Evolutionary conservation across 331 rosid species (phyloP), one percentile per base, ranked within the genome.

Genomic region (Saraca asoca): DNA sequence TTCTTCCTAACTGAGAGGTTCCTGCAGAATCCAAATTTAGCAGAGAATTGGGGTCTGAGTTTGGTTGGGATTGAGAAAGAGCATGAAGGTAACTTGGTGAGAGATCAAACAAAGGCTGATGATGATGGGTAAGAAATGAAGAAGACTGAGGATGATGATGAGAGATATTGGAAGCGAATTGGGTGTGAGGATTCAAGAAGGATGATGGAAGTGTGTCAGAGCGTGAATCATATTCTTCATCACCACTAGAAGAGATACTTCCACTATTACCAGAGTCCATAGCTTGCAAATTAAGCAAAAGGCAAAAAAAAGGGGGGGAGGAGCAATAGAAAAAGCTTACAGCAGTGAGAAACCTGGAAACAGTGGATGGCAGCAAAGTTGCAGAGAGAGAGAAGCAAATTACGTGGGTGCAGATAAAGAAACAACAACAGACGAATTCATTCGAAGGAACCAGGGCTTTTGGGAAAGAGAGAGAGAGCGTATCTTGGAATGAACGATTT

Each of bases 211-310:
- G 49, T 9, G 80, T 63, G 33, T 57, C 76, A 7, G 81, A 24
- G 29, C 78, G 79, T 35, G 95, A 90, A 73, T 88, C 91, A 50
- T 84, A 79, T 49, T 92, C 96, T 60, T 90, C 98, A 19, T 81
- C 98, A 6, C 91, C 89, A 71, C 98, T 93, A 8, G 98, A 90
- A 62, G 98, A 89, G 73, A 84, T 75, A 60, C 98, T 90, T 70
- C 90, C 94, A 76, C 96, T 87, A 5, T 83, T 83, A 19, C 82
- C 94, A 59, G 98, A 90, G 78, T 93, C 96, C 98, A 90, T 91
- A 52, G 83, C 78, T 64, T 64, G 77, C 50, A 78, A 68, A 72
- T 75, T 63, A 78, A 82, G 77, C 74, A 52, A 51, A 76, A 51
- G 39, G 6, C 11, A 9, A 33, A 13, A 29, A 11, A 69, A 41